Evolutionary conservation across 2,329 filamentous ascomycete genomes (phyloP).

Genomic region (Aspergillus pseudoviridinutans): DNA sequence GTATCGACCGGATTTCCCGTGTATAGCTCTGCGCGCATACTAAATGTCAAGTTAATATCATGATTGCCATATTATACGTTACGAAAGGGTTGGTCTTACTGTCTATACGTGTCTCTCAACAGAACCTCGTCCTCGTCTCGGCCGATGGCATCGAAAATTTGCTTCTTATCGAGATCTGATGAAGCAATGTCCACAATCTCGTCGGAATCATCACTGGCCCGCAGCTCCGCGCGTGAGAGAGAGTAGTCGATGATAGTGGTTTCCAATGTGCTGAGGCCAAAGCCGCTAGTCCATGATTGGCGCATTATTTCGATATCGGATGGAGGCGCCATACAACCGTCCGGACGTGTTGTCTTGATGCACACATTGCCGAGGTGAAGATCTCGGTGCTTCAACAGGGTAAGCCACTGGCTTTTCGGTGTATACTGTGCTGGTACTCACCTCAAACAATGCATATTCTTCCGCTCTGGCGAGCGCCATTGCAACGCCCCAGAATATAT

Average conservation of each 20-base stretch:
- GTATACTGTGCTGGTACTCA: conserved; percentile 14
- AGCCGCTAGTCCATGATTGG: conserved; percentile 34
- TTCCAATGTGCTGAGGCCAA: conserved; percentile 54
- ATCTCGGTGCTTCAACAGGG: conserved; percentile 52
- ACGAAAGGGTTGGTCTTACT: conserved; percentile 25
- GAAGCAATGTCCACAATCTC: conserved; percentile 33
- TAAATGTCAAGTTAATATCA: conserved; percentile 11
- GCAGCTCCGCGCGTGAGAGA: conserved; percentile 57
- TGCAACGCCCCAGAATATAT: conserved; percentile 65
- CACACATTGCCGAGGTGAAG: conserved; percentile 66
- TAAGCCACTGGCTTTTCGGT: background rate
- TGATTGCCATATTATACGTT: conserved; percentile 1
- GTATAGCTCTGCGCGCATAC: conserved; percentile 41
- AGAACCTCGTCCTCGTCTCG: conserved; percentile 39
- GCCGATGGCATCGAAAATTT: conserved; percentile 41
- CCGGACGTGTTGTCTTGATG: conserved; percentile 39
- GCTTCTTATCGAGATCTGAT: conserved; percentile 41
- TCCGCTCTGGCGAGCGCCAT: conserved; percentile 60
- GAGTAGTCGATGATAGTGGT: conserved; percentile 67
- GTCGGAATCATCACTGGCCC: conserved; percentile 19
- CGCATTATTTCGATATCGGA: conserved; percentile 27
- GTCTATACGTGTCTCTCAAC: conserved; percentile 40
- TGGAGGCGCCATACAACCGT: conserved; percentile 31
- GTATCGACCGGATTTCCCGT: conserved; percentile 41
- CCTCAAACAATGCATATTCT: conserved; percentile 56